A percentile compares a stretch with the other conserved stretches of the same genome.
Evolutionary conservation across 768 basidiomycete genomes (phyloP).

Genomic region (Auricularia cornea): DNA sequence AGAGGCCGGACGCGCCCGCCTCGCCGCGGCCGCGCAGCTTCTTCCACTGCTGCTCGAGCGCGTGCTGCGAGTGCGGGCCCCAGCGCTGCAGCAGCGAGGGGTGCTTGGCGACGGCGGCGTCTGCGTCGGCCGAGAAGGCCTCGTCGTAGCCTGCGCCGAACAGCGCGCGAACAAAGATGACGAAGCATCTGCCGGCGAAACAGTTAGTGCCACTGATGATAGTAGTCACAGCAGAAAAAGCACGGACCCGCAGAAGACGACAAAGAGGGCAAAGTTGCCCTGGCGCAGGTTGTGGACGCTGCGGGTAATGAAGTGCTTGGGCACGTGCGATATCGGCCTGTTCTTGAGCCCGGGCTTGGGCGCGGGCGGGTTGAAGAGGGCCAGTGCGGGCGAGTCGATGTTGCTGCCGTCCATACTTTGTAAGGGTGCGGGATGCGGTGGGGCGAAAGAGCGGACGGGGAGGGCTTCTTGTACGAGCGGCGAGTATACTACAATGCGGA

Average conservation of each 20-base stretch:
- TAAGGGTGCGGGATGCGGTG: no score
- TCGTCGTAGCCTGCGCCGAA: slow-evolving; percentile 5
- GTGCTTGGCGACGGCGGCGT: background rate
- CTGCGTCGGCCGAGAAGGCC: background rate
- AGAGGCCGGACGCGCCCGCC: background rate
- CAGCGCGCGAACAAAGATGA: slow-evolving; percentile 4
- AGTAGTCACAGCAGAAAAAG: background rate
- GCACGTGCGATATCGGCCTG: background rate
- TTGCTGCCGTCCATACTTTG: background rate
- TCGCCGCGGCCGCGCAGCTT: background rate
- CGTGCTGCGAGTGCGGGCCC: background rate
- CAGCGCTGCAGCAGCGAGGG: background rate
- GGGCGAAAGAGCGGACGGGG: no score
- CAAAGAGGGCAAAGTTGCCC: background rate
- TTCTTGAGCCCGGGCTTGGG: background rate
- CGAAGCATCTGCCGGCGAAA: background rate
- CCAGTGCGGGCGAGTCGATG: background rate
- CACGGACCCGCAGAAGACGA: slow-evolving; percentile 1
- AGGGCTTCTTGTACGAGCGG: no score
- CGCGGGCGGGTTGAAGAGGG: background rate
- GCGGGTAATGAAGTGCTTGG: background rate
- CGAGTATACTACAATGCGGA: no score
- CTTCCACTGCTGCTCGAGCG: slow-evolving; percentile 1
- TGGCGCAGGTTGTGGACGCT: background rate
- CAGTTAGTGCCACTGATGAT: background rate